A percentile compares a stretch with the other conserved stretches of the same genome.
Evolutionary conservation across 2,329 filamentous ascomycete species (phyloP).

Genomic region (Pseudogymnoascus sp.): DNA sequence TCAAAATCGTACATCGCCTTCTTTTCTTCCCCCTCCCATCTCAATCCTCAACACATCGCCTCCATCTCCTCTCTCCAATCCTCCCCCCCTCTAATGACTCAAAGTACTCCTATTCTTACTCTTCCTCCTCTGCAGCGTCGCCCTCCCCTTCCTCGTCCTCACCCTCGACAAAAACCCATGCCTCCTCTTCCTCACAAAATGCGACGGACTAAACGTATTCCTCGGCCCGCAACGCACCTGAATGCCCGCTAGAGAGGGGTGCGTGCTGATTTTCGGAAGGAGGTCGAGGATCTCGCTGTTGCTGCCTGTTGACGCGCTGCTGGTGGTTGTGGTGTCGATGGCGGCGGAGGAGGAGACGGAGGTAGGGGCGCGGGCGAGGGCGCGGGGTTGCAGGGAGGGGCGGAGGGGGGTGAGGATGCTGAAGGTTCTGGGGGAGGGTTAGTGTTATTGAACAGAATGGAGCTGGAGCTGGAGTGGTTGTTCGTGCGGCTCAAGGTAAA

Average conservation of each 20-base stretch:
- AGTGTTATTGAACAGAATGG: too few species aligned
- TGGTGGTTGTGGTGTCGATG: too few species aligned
- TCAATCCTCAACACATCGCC: neutral
- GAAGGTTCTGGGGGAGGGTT: constrained; percentile 22
- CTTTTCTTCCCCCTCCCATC: neutral
- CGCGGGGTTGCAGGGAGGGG: constrained; percentile 22
- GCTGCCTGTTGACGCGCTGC: neutral
- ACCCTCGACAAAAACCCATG: constrained; percentile 31
- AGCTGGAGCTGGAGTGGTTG: neutral
- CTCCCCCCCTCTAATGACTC: constrained; percentile 24
- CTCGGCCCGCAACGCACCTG: constrained; percentile 29
- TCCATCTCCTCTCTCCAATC: neutral
- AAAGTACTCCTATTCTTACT: constrained; percentile 28
- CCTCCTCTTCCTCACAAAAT: constrained; percentile 31
- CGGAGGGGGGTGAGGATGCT: constrained; percentile 25
- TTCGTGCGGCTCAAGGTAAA: neutral
- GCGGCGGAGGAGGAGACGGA: neutral
- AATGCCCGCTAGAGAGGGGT: constrained; percentile 24
- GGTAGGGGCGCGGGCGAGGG: constrained; percentile 12
- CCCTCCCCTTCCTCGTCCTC: constrained; percentile 28
- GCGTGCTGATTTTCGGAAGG: constrained; percentile 26
- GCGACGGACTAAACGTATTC: constrained; percentile 29
- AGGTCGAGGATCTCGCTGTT: constrained; percentile 20
- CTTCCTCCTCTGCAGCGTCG: constrained; percentile 25
- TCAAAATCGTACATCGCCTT: neutral